Percentiles rank a stretch among this genome's conserved stretches.
Conservation (phyloP, 805 yeast species). For the Sungouiella thailandica region DNA sequence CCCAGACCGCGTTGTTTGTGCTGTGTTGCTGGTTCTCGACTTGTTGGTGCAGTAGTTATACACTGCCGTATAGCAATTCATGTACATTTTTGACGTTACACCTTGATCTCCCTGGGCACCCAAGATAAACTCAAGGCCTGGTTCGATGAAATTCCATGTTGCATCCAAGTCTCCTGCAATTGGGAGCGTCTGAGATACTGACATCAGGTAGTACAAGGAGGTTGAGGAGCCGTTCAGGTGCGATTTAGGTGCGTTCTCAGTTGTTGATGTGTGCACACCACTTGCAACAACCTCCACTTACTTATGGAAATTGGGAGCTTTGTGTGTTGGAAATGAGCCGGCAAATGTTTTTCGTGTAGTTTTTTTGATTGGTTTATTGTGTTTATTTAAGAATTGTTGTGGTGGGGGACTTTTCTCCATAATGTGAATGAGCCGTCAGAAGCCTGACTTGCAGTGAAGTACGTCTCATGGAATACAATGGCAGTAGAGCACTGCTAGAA, state of each 20-base stretch:
- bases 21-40: conserved; percentile 41
- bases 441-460: no score
- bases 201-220: conserved; percentile 3
- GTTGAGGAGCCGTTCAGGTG: background rate
- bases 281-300: no score
- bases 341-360: no score
- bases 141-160: conserved; percentile 77
- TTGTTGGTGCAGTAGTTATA: conserved; percentile 89
- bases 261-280: background rate
- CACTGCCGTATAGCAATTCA: conserved; percentile 87
- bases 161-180: conserved; percentile 58
- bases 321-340: no score
- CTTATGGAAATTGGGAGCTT: no score
- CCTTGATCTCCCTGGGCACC: conserved; percentile 66
- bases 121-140: conserved; percentile 64
- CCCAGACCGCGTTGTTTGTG: conserved; percentile 7
- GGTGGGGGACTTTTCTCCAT: no score
- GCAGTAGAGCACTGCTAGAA: no score
- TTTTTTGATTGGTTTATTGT: no score
- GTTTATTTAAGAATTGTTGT: no score
- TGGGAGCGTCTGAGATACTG: conserved; percentile 32
- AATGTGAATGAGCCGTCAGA: no score
- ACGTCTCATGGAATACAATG: no score
- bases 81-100: conserved; percentile 66
- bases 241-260: background rate